Evolutionary conservation across 805 yeast genomes (phyloP).

Genomic region (Sugiyamaella floridensis): DNA sequence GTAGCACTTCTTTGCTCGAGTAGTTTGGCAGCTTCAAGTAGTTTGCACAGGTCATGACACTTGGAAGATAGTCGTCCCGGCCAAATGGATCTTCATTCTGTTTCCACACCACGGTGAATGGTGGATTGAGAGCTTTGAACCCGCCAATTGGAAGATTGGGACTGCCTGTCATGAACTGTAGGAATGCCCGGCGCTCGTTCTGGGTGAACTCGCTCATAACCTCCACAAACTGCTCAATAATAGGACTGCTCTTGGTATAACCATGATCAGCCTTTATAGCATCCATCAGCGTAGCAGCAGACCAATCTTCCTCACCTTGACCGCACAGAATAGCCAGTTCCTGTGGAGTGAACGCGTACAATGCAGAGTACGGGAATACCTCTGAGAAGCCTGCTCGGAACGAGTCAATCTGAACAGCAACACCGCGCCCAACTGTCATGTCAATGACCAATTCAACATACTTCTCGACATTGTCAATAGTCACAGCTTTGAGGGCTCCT

Average conservation of each 20-base stretch:
- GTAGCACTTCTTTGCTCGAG: constrained; percentile 54
- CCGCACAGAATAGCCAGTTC: constrained; percentile 73
- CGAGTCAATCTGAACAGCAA: constrained; percentile 53
- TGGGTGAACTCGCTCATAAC: constrained; percentile 50
- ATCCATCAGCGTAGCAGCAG: constrained; percentile 42
- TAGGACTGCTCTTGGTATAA: constrained; percentile 59
- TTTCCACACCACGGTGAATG: constrained; percentile 79
- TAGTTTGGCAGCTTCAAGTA: constrained; percentile 86
- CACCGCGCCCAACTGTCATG: constrained; percentile 54
- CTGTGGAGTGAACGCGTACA: constrained; percentile 63
- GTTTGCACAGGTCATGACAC: constrained; percentile 98
- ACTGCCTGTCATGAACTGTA: constrained; percentile 87
- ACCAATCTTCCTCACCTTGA: constrained; percentile 81
- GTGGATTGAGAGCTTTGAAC: constrained; percentile 73
- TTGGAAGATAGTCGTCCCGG: constrained; percentile 80
- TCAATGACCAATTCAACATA: constrained; percentile 56
- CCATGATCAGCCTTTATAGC: constrained; percentile 87
- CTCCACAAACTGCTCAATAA: constrained; percentile 54
- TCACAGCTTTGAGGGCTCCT: constrained; percentile 50
- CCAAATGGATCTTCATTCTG: constrained; percentile 57
- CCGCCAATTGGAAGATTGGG: constrained; percentile 94
- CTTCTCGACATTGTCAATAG: constrained; percentile 45
- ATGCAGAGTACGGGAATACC: constrained; percentile 71
- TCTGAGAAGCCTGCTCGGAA: constrained; percentile 76
- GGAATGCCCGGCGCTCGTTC: constrained; percentile 59